Evolutionary conservation across 129 eudicot species (phyloP).

Genomic region (Saposhnikovia divaricata): DNA sequence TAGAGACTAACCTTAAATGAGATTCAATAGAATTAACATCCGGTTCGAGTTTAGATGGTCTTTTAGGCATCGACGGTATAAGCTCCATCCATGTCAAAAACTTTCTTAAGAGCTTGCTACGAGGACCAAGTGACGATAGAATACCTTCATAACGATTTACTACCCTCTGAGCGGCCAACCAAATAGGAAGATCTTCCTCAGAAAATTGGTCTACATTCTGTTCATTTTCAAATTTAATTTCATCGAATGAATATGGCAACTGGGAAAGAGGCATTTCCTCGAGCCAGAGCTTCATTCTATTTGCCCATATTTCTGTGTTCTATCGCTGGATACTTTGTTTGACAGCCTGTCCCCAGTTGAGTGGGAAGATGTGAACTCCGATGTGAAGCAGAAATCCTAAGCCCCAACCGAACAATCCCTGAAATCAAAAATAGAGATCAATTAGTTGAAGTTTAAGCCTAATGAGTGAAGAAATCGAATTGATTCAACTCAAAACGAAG

Average conservation of each 20-base stretch:
- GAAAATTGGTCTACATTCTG: constrained; percentile 37
- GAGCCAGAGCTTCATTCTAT: constrained; percentile 48
- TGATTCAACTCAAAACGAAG: too few species aligned
- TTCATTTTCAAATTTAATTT: constrained; percentile 23
- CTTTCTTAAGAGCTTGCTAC: constrained; percentile 77
- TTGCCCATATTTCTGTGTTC: constrained; percentile 36
- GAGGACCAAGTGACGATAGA: constrained; percentile 77
- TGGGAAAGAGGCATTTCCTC: constrained; percentile 32
- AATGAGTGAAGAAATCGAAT: too few species aligned
- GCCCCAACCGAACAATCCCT: too few species aligned
- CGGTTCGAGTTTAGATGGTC: constrained; percentile 31
- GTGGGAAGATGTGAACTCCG: constrained; percentile 1
- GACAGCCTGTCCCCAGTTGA: constrained; percentile 34
- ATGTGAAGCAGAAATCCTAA: too few species aligned
- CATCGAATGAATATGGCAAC: constrained; percentile 36
- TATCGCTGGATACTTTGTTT: constrained; percentile 31
- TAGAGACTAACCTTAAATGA: constrained; percentile 46
- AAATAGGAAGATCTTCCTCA: constrained; percentile 63
- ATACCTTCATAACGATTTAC: constrained; percentile 89
- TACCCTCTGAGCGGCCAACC: constrained; percentile 94
- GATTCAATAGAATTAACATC: constrained; percentile 44
- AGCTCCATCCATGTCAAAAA: constrained; percentile 73
- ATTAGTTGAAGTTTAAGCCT: too few species aligned
- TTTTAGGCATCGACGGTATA: constrained; percentile 48
- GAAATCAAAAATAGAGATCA: too few species aligned